phyloP scores from a whole-genome alignment of 257 asterid genomes.

The Vinca minor region DNA sequence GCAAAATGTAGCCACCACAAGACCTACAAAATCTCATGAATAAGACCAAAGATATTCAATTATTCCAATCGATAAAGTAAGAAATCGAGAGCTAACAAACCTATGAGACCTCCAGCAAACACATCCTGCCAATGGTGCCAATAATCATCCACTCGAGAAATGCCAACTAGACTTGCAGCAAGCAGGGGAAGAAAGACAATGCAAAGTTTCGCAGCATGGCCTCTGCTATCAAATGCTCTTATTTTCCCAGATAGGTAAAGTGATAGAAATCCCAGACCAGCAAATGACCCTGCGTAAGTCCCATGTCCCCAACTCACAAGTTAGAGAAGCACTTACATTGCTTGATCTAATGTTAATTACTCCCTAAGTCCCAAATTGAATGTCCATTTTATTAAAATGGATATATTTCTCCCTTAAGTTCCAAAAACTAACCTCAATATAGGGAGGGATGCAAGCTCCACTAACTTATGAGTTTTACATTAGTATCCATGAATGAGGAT shows the following conservation, averaged over 20 bases:
- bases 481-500: no score
- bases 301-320: constrained; percentile 8
- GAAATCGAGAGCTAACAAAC: constrained; percentile 28
- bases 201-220: constrained; percentile 76
- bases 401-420: no score
- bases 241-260: constrained; percentile 71
- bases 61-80: neutral
- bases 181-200: constrained; percentile 56
- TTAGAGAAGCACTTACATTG: no score
- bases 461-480: no score
- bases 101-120: constrained; percentile 71
- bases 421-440: no score
- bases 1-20: constrained; percentile 54
- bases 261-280: constrained; percentile 75
- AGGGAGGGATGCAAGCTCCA: no score
- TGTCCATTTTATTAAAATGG: no score
- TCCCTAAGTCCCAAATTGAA: no score
- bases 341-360: neutral
- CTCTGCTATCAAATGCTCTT: constrained; percentile 57
- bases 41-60: neutral
- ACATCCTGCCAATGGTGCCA: constrained; percentile 96
- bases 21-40: constrained; percentile 34
- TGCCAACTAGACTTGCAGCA: constrained; percentile 49
- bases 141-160: constrained; percentile 79
- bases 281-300: constrained; percentile 51